These are phyloP conservation scores for Ogataea populi-albae DNA, from an alignment of 805 yeast species.

Conservation along the genomic window DNA sequence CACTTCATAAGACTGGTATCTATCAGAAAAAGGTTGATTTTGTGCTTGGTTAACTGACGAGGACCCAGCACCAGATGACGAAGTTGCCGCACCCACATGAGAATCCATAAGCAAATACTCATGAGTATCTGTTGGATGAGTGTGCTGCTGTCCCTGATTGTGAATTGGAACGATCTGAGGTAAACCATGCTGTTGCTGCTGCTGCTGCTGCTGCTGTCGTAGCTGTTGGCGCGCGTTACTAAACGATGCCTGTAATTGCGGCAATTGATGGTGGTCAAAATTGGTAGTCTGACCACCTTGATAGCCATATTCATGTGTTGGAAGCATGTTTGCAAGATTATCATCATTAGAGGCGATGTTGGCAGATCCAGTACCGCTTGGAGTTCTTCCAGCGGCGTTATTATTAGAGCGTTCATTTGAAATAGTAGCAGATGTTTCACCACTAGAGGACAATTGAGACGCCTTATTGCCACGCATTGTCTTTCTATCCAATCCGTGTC, in stretches of 20 bases:
- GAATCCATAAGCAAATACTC: conserved; percentile 17
- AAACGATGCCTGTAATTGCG: conserved; percentile 13
- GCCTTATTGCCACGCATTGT: conserved; percentile 9
- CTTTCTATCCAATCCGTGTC: conserved; percentile 39
- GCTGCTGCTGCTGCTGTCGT: conserved; percentile 8
- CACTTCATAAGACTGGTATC: conserved; percentile 19
- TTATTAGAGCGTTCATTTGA: too few species aligned
- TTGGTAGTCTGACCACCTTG: conserved; percentile 6
- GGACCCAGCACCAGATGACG: conserved; percentile 3
- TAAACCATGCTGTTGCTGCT: conserved; percentile 5
- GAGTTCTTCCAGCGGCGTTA: too few species aligned
- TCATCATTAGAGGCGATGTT: conserved; percentile 2
- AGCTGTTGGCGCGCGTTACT: conserved; percentile 13
- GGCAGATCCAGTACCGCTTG: background rate
- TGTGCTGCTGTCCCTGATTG: conserved; percentile 2
- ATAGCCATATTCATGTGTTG: conserved; percentile 15
- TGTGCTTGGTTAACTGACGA: conserved; percentile 4
- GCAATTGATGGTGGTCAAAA: conserved; percentile 12
- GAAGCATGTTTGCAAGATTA: conserved; percentile 13
- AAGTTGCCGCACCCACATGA: conserved; percentile 4
- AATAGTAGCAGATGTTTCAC: too few species aligned
- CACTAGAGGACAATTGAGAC: too few species aligned
- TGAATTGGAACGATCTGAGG: conserved; percentile 4
- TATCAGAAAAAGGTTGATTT: conserved; percentile 9
- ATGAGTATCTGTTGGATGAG: conserved; percentile 15